Evolutionary conservation across 2,329 filamentous ascomycete genomes (phyloP), one percentile per base, ranked within the genome.

Genomic region (Aspergillus fumigatiaffinis): DNA sequence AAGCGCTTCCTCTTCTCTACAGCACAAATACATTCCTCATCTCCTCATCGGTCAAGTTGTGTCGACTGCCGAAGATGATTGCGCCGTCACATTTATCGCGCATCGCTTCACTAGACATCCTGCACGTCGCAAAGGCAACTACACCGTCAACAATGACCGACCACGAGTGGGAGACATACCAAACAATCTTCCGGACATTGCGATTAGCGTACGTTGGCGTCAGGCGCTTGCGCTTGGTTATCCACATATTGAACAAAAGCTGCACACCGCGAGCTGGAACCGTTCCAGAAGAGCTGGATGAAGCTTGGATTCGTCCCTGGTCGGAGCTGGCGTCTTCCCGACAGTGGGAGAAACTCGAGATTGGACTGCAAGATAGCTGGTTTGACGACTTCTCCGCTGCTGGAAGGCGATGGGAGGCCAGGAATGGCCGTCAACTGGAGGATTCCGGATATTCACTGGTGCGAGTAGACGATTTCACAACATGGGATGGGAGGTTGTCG

Each of bases 271-370:
- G 52, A 9, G 52, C 52, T n/a, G 52, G 52, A 35, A 54, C 42
- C 14, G 52, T 54, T n/a, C 46, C 52, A 4, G 44, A 50, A 23
- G 44, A 54, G 10, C 20, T 54, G 3, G 52, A 54, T 17, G 52
- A 54, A 23, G 52, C 44, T 5, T 54, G 52, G 52, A 49, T 54
- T 29, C 46, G 52, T 10, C 52, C 52, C 12, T 54, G 52, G 52
- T 35, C 29, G 20, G 52, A 54, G 21, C 52, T 54, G 20, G 52
- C 52, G 4, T 26, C 32, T 29, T 49, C 44, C n/a, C 52, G 52
- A n/a, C 12, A 20, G 4, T 54, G 52, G 52, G 52, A 54, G 21
- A 54, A 41, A 17, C 7, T 54, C 8, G 52, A 54, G 29, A 49
- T 54, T 28, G 52, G 52, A 10, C 38, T 54, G 20, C 52, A 54